phyloP scores from a whole-genome alignment of 1,139 yeast genomes.

The Debaryomyces nepalensis region DNA sequence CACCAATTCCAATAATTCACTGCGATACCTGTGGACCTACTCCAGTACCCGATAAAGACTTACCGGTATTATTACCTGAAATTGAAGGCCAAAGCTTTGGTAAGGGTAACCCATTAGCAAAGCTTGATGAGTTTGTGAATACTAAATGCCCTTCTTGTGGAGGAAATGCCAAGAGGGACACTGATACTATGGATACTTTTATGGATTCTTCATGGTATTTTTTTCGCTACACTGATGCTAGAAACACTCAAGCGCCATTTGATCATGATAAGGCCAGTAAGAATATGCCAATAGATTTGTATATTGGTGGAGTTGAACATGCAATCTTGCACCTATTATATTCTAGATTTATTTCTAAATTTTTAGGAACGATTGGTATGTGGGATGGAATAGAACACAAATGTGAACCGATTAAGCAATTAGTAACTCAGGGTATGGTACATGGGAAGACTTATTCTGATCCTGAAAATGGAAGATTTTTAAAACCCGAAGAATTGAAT shows the following conservation, averaged over 20 bases:
- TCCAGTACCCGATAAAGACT: slow-evolving; percentile 82
- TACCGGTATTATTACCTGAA: slow-evolving; percentile 81
- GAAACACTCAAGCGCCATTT: slow-evolving; percentile 61
- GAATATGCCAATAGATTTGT: slow-evolving; percentile 82
- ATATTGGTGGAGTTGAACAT: slow-evolving; percentile 95
- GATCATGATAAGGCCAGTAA: slow-evolving; percentile 52
- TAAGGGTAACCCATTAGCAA: slow-evolving; percentile 74
- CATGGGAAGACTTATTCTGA: slow-evolving; percentile 85
- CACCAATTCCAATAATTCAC: slow-evolving; percentile 93
- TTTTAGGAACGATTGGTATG: slow-evolving; percentile 62
- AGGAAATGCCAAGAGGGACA: slow-evolving; percentile 77
- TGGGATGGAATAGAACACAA: slow-evolving; percentile 47
- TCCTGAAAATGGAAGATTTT: slow-evolving; percentile 71
- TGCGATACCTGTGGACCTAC: slow-evolving; percentile 86
- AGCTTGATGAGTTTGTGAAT: slow-evolving; percentile 70
- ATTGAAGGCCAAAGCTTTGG: slow-evolving; percentile 45
- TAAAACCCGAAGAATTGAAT: slow-evolving; percentile 75
- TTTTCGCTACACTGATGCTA: slow-evolving; percentile 79
- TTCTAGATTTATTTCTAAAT: slow-evolving; percentile 82
- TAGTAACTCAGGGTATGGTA: slow-evolving; percentile 97
- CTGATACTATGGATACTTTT: slow-evolving; percentile 98
- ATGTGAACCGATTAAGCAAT: slow-evolving; percentile 79
- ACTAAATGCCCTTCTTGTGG: slow-evolving; percentile 85
- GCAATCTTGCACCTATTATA: slow-evolving; percentile 90
- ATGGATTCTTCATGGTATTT: slow-evolving; percentile 98